These are phyloP conservation scores for Diaporthe vexans DNA, from an alignment of 2,329 filamentous ascomycete species.

Conservation along the genomic window DNA sequence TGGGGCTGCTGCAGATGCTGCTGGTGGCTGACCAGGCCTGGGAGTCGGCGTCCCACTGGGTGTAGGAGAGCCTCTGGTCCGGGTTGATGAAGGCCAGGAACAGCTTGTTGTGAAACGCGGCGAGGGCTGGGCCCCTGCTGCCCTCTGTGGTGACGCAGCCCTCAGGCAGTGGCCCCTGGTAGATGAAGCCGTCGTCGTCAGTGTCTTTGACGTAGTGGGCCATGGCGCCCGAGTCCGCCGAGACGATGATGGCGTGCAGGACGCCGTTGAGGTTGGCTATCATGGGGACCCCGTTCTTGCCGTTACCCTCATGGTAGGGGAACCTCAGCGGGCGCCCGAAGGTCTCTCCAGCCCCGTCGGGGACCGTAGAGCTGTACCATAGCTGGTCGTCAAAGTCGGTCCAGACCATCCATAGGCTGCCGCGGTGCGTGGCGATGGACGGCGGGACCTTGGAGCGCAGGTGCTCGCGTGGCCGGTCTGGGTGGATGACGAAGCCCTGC, in stretches of 20 bases:
- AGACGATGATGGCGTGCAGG: slow-evolving; percentile 51
- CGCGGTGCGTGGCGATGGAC: slow-evolving; percentile 52
- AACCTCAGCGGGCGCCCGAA: slow-evolving; percentile 49
- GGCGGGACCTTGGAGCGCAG: slow-evolving; percentile 51
- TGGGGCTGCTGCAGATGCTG: slow-evolving; percentile 17
- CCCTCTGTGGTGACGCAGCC: slow-evolving; percentile 46
- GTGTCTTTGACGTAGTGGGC: slow-evolving; percentile 52
- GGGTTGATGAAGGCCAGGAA: slow-evolving; percentile 50
- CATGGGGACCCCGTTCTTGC: slow-evolving; percentile 49
- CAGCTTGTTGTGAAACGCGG: slow-evolving; percentile 53
- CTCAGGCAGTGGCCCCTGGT: slow-evolving; percentile 45
- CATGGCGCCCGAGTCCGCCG: slow-evolving; percentile 47
- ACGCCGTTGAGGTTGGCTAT: slow-evolving; percentile 52
- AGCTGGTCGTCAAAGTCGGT: slow-evolving; percentile 47
- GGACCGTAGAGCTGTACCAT: slow-evolving; percentile 51
- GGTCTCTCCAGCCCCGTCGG: slow-evolving; percentile 43
- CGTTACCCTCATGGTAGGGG: slow-evolving; percentile 40
- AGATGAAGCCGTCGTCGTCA: slow-evolving; percentile 46
- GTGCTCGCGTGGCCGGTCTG: slow-evolving; percentile 43
- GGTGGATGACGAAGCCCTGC: slow-evolving; percentile 46
- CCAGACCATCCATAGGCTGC: slow-evolving; percentile 55
- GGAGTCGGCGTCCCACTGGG: slow-evolving; percentile 46
- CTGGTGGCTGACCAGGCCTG: slow-evolving; percentile 40
- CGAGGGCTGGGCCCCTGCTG: slow-evolving; percentile 47
- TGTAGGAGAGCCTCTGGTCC: slow-evolving; percentile 48